Base-by-base conservation (phyloP, 2,329 filamentous ascomycete genomes). In the Paecilomyces dactylethromorphus region DNA sequence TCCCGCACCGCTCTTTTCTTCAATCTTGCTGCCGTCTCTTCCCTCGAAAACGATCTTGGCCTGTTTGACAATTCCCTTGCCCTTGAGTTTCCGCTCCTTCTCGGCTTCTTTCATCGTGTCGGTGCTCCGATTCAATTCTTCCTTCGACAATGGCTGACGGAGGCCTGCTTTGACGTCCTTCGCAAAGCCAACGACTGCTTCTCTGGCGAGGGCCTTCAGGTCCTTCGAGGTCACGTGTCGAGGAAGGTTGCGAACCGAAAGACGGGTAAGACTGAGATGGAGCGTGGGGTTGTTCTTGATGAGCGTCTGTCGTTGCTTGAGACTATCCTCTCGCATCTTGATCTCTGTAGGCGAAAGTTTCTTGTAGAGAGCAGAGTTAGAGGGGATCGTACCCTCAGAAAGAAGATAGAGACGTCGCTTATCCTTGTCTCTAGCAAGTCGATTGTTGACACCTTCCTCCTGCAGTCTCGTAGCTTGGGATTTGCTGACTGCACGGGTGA, bases 1-100 rank as follows among this genome's bases (percentile, higher is more conserved):
- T 53, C 92, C 92, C 6, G 87, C 91, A 7, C 90, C 91, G 55
- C 81, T 86, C 51, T 84, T 82, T 76, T 96, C 92, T 8, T 82
- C 76, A 13, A 96, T 86, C 78, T 97, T 97, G 68, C 86, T 86
- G 53, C 94, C 94, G 66, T 94, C 87, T 35, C 84, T 84, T 58
- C 88, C 90, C 78, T 99, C 94, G 69, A 94, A 97, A 39, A 97
- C 90, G 57, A 99, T 85, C 80, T 97, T 99, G 58, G 93, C 89
- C 77, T 99, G 94, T 67, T 86, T 89, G 51, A 99, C 91, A 55
- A 99, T 82, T 68, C 88, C 91, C 71, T 93, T 94, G 57, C 90
- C 89, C 74, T 93, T 91, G 64, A 84, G 79, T 71, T 90, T 96
- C 58, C 94, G 86, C 62, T 87, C 81, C 54, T 84, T 85, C 70